phyloP scores from a whole-genome alignment of 495 filamentous ascomycete genomes.

The Paragyromitra xinjiangensis region DNA sequence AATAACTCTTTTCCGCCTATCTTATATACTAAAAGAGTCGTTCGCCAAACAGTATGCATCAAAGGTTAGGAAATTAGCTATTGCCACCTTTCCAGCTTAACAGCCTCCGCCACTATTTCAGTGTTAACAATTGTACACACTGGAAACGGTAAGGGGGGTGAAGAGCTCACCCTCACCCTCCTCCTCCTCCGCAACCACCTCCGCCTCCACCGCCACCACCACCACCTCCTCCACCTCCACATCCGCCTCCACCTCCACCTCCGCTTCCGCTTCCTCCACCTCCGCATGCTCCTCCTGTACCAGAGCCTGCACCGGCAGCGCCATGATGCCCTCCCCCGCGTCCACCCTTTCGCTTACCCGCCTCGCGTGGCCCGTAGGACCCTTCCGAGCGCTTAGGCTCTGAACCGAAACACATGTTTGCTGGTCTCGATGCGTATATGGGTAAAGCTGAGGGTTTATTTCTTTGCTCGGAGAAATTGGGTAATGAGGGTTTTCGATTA shows the following conservation, averaged over 20 bases:
- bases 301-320: background rate
- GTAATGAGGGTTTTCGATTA: background rate
- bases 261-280: background rate
- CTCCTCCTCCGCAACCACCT: conserved; percentile 14
- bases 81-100: background rate
- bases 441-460: background rate
- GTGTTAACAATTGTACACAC: background rate
- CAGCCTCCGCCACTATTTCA: background rate
- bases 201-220: conserved; percentile 3
- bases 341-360: background rate
- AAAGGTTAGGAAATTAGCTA: background rate
- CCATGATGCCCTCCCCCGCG: background rate
- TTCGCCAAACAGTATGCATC: background rate
- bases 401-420: conserved; percentile 45
- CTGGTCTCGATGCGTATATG: background rate
- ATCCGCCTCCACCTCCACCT: background rate
- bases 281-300: too few relatives aligned
- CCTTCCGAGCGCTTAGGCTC: conserved; percentile 32
- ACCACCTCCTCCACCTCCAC: conserved; percentile 13
- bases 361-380: conserved; percentile 29
- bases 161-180: conserved; percentile 18
- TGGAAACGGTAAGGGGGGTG: background rate
- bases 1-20: background rate
- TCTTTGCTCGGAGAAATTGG: background rate
- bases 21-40: background rate